phyloP scores from a whole-genome alignment of 176 grass and related monocot species.

The Triticum monococcum region DNA sequence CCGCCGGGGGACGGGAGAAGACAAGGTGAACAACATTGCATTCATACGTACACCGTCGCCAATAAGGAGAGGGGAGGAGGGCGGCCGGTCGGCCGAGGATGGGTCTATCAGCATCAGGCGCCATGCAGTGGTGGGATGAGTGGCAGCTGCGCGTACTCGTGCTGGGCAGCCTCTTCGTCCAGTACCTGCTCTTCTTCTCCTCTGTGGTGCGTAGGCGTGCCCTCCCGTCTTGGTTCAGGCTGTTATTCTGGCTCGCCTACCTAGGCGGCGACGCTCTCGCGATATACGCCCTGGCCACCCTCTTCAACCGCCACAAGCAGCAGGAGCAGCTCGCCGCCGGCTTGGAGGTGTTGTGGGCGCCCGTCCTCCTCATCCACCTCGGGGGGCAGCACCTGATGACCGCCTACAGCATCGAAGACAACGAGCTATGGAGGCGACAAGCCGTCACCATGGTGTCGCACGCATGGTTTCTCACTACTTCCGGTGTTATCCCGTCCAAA shows the following conservation, averaged over 20 bases:
- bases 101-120: background rate
- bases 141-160: background rate
- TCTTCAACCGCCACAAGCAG: constrained; percentile 14
- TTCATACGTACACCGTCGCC: no score
- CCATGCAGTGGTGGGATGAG: background rate
- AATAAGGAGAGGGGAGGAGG: background rate
- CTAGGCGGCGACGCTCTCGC: background rate
- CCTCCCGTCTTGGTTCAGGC: background rate
- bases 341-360: background rate
- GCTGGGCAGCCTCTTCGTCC: background rate
- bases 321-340: no score
- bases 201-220: background rate
- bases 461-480: background rate
- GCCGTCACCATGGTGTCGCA: background rate
- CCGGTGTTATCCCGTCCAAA: no score
- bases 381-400: background rate
- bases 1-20: background rate
- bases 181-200: background rate
- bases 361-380: background rate
- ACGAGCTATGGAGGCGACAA: background rate
- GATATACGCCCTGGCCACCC: background rate
- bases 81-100: background rate
- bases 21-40: no score
- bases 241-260: background rate
- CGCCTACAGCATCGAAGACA: background rate